Conservation (phyloP, 1,284 basidiomycete genomes). For the Ceratobasidium sp. region DNA sequence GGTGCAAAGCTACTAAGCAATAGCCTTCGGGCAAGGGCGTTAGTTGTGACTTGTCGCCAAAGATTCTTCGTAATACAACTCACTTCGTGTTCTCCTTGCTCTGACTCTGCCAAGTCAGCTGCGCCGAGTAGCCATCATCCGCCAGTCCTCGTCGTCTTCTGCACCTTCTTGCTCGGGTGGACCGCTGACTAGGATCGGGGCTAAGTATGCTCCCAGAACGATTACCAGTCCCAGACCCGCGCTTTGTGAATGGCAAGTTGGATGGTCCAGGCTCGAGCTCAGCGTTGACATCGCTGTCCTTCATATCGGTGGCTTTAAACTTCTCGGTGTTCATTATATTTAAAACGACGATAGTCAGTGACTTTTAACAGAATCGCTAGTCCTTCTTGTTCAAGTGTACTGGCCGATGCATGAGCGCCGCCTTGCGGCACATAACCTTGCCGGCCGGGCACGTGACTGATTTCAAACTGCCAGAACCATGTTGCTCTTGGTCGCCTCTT, state of each 20-base stretch:
- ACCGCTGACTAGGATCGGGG: constrained; percentile 43
- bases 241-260: constrained; percentile 21
- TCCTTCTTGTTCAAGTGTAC: too few relatives aligned
- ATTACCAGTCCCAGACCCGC: constrained; percentile 36
- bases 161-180: constrained; percentile 73
- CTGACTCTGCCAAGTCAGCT: constrained; percentile 82
- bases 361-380: too few relatives aligned
- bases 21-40: too few relatives aligned
- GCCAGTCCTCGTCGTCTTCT: constrained; percentile 76
- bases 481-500: too few relatives aligned
- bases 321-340: too few relatives aligned
- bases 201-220: constrained; percentile 38
- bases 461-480: too few relatives aligned
- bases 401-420: too few relatives aligned
- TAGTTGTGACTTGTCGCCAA: too few relatives aligned
- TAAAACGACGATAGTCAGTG: too few relatives aligned
- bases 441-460: too few relatives aligned
- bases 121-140: constrained; percentile 83
- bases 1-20: too few relatives aligned
- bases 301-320: constrained; percentile 2
- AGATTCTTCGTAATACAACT: neutral
- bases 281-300: constrained; percentile 37
- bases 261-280: constrained; percentile 37
- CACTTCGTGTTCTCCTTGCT: constrained; percentile 87
- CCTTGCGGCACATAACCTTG: too few relatives aligned